Evolutionary conservation across 2,329 filamentous ascomycete genomes (phyloP).

Genomic region (Hymenoscyphus repandus): DNA sequence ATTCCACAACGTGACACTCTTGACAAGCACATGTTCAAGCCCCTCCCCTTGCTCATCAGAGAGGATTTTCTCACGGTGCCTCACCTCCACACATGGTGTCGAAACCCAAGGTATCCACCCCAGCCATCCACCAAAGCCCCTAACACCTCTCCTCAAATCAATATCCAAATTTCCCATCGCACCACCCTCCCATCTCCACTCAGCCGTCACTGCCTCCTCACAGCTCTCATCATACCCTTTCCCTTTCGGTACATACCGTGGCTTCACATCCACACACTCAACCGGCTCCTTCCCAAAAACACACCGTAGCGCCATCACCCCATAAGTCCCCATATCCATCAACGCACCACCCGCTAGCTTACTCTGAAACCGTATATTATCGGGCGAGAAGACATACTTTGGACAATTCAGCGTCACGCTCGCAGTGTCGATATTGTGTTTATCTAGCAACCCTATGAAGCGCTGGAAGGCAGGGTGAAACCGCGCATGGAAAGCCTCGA

Average conservation of each 20-base stretch:
- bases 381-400: conserved; percentile 27
- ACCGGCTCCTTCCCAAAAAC: conserved; percentile 37
- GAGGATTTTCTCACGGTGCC: conserved; percentile 46
- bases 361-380: conserved; percentile 42
- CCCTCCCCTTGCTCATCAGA: conserved; percentile 36
- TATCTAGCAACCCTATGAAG: conserved; percentile 38
- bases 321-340: conserved; percentile 39
- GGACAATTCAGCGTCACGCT: conserved; percentile 30
- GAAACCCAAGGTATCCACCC: conserved; percentile 24
- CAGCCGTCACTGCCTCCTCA: conserved; percentile 33
- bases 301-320: conserved; percentile 34
- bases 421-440: conserved; percentile 34
- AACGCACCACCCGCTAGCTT: conserved; percentile 31
- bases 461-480: conserved; percentile 45
- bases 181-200: conserved; percentile 37
- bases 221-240: conserved; percentile 29
- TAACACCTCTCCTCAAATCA: conserved; percentile 23
- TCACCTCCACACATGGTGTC: conserved; percentile 20
- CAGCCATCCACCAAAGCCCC: neutral
- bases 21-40: conserved; percentile 15
- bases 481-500: conserved; percentile 48
- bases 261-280: conserved; percentile 33
- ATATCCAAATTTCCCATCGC: conserved; percentile 31
- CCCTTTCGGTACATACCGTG: conserved; percentile 22
- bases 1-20: conserved; percentile 19